Evolutionary conservation across 768 basidiomycete species (phyloP), one percentile per base, ranked within the genome.

Genomic region (Hericium alpestre): DNA sequence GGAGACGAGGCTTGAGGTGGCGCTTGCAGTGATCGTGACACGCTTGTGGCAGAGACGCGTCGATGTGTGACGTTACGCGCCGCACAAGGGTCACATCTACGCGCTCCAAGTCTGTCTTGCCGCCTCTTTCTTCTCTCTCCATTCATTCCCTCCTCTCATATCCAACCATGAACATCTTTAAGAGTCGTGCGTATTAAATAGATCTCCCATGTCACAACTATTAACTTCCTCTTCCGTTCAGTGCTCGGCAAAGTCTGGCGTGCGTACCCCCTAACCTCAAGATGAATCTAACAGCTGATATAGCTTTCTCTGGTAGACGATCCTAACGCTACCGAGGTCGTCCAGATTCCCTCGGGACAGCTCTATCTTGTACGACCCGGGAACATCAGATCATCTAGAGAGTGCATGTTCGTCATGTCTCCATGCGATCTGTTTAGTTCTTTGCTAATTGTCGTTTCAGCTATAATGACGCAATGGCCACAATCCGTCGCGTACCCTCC

Each of bases 191-290:
- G 50, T 57, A 25, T 61, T 39, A 40, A 48, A 20, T 38, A 18
- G 49, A 39, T 32, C 20, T 48, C 55, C 6, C 9, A 32, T 32
- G 32, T 32, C 9, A 32, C 40, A 48, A n/a, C 47, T 55, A 61
- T 25, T 57, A 43, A 47, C 65, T 73, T 38, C 73, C 59, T 50
- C 51, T 8, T 18, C 48, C 53, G 6, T 54, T 52, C 62, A 94
- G 93, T 95, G 39, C 79, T 93, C 59, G 86, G 90, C 61, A 91
- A 84, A 81, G 92, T 96, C 70, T 94, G 92, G 92, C 90, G 93
- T 94, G 71, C 71, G 92, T 83, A 41, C 25, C 43, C 60, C 51
- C 48, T 49, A 37, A 7, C 25, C 37, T 39, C 37, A 25, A 15
- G 54, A 22, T n/a, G n/a, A 20, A 46, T 37, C 46, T 57, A 61